These are phyloP conservation scores for Coemansia sp. DNA, from an alignment of 192 early-diverging fungal genomes.

Conservation along the genomic window DNA sequence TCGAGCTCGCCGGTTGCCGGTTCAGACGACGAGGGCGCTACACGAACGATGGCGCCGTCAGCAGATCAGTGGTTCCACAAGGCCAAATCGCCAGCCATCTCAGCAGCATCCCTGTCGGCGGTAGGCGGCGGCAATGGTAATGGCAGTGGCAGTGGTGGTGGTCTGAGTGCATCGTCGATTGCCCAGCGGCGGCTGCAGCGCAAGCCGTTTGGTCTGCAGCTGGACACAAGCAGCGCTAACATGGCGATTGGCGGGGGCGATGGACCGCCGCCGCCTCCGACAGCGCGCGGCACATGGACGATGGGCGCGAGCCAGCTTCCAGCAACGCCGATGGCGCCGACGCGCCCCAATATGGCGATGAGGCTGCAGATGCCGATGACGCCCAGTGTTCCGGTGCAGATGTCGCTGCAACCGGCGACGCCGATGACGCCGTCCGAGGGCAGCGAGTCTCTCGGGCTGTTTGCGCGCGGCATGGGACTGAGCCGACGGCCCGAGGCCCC, in stretches of 20 bases:
- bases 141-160: constrained; percentile 1
- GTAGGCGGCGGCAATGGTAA: too few species aligned
- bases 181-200: constrained; percentile 40
- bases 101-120: too few species aligned
- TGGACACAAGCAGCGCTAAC: constrained; percentile 11
- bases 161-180: constrained; percentile 13
- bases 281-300: constrained; percentile 32
- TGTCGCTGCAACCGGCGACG: background rate
- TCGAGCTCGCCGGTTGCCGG: too few species aligned
- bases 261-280: constrained; percentile 22
- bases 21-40: too few species aligned
- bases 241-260: constrained; percentile 3
- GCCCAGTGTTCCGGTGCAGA: background rate
- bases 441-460: constrained; percentile 4
- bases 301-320: background rate
- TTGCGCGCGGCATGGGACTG: constrained; percentile 2
- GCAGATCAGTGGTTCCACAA: background rate
- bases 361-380: too few species aligned
- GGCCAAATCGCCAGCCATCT: background rate
- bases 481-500: constrained; percentile 7
- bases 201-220: constrained; percentile 35
- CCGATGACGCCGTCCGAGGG: constrained; percentile 2
- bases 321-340: background rate
- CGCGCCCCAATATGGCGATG: background rate
- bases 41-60: too few species aligned